Percentiles rank a stretch among this genome's conserved stretches.
Conservation (phyloP, 176 grass and related monocot species). For the Otatea glauca region DNA sequence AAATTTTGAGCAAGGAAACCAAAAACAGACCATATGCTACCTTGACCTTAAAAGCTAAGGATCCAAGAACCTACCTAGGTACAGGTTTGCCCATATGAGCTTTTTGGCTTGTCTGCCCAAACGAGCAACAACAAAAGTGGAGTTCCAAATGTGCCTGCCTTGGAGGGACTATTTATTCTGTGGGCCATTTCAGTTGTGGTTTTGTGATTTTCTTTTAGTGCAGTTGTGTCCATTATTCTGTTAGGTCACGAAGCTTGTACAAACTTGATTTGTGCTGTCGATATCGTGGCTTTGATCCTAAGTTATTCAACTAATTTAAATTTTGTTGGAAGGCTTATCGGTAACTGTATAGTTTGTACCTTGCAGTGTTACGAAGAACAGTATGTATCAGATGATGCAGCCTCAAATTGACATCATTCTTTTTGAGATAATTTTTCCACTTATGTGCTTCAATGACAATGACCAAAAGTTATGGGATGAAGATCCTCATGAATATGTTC, state of each 20-base stretch:
- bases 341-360: constrained; percentile 36
- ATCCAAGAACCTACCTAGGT: constrained; percentile 5
- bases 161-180: not conserved
- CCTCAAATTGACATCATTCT: constrained; percentile 81
- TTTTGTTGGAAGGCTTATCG: not conserved
- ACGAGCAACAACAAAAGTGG: not conserved
- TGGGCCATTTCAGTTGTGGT: constrained; percentile 4
- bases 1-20: not conserved
- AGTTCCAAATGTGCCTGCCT: not conserved
- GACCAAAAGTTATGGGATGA: constrained; percentile 92
- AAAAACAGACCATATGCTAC: not conserved
- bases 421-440: constrained; percentile 95
- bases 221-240: constrained; percentile 10
- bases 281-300: not conserved
- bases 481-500: constrained; percentile 98
- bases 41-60: not conserved
- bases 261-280: not conserved
- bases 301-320: not conserved
- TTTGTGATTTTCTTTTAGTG: constrained; percentile 2
- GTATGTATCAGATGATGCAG: constrained; percentile 94
- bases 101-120: not conserved
- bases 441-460: constrained; percentile 98
- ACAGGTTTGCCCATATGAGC: not conserved
- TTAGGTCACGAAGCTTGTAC: not conserved
- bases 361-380: constrained; percentile 90